Evolutionary conservation across 805 yeast genomes (phyloP).

Genomic region (Torulaspora delbrueckii): DNA sequence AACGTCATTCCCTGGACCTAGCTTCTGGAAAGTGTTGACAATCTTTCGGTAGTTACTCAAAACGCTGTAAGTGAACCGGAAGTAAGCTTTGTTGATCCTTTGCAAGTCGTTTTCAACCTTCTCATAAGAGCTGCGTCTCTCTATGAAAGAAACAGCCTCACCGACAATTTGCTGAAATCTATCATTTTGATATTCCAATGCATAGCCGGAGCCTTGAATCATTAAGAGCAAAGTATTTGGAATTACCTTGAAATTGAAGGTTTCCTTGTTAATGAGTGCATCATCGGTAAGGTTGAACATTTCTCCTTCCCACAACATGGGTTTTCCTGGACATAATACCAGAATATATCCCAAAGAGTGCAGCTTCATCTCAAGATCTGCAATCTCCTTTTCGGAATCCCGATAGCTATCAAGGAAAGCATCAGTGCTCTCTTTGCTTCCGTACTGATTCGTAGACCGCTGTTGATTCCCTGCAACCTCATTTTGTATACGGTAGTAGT

Average conservation of each 20-base stretch:
- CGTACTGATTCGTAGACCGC: conserved; percentile 2
- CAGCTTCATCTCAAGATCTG: conserved; percentile 26
- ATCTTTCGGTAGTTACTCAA: conserved; percentile 54
- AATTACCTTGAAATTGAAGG: conserved; percentile 20
- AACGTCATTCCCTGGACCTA: conserved; percentile 66
- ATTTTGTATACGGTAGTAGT: conserved; percentile 22
- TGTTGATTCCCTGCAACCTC: conserved; percentile 11
- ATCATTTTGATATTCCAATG: conserved; percentile 51
- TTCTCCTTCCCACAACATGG: conserved; percentile 87
- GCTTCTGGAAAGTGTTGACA: conserved; percentile 50
- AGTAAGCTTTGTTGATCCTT: conserved; percentile 60
- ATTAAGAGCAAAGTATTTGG: conserved; percentile 21
- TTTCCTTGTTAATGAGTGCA: conserved; percentile 29
- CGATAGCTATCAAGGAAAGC: conserved; percentile 28
- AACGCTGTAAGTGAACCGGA: conserved; percentile 59
- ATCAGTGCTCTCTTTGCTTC: conserved; percentile 9
- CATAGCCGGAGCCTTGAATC: conserved; percentile 56
- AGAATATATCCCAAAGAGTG: conserved; percentile 55
- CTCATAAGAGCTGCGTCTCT: conserved; percentile 64
- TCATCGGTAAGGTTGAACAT: conserved; percentile 49
- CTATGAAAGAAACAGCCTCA: conserved; percentile 51
- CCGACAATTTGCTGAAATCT: conserved; percentile 55
- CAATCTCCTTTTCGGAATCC: conserved; percentile 31
- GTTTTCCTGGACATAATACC: conserved; percentile 73
- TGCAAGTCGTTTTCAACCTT: conserved; percentile 69